A percentile compares a stretch with the other conserved stretches of the same genome.
These are phyloP conservation scores for Malania oleifera DNA, from an alignment of 164 flowering plant genomes.

Conservation along the genomic window DNA sequence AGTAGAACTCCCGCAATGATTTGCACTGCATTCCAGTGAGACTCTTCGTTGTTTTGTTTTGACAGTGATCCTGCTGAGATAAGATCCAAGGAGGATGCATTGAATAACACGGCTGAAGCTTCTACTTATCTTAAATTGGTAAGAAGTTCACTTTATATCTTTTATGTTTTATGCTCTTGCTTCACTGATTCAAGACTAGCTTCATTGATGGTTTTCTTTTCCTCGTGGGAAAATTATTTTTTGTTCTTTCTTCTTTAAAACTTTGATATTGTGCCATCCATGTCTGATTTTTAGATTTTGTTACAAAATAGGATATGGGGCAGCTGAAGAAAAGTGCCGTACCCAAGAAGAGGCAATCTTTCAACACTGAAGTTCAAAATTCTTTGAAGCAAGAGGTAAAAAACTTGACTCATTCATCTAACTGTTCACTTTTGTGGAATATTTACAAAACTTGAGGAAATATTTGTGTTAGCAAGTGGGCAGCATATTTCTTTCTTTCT, in stretches of 20 bases:
- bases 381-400: slow-evolving; percentile 38
- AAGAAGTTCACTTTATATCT: slow-evolving; percentile 10
- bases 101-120: slow-evolving; percentile 18
- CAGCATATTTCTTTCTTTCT: no score
- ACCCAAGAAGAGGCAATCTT: slow-evolving; percentile 13
- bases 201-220: not conserved
- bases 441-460: no score
- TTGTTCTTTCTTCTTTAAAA: not conserved
- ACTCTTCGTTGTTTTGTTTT: slow-evolving; percentile 7
- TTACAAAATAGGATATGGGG: slow-evolving; percentile 19
- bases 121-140: slow-evolving; percentile 26
- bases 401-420: no score
- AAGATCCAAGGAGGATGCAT: slow-evolving; percentile 21
- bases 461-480: no score
- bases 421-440: no score
- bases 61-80: slow-evolving; percentile 36
- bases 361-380: slow-evolving; percentile 10
- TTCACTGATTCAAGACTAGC: not conserved
- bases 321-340: slow-evolving; percentile 6
- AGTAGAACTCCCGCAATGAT: not conserved
- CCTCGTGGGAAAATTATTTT: not conserved
- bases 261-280: not conserved
- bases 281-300: not conserved
- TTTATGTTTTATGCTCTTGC: not conserved
- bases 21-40: not conserved